A percentile compares a stretch with the other conserved stretches of the same genome.
phyloP scores from a whole-genome alignment of 2,329 filamentous ascomycete species.

The Claviceps sp. region DNA sequence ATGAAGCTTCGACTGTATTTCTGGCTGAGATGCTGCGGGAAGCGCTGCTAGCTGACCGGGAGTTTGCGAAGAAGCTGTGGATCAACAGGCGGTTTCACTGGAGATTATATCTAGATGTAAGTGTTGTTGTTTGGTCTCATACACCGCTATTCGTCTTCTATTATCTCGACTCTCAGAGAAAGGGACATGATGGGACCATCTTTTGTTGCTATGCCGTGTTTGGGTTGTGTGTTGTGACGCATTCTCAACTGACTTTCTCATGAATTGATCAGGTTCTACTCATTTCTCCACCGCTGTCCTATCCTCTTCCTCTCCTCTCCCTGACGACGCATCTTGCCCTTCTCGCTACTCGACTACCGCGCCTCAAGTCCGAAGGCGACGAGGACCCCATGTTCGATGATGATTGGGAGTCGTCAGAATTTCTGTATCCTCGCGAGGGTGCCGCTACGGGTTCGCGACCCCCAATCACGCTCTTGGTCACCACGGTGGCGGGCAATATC shows the following conservation, averaged over 20 bases:
- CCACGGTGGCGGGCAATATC: slow-evolving; percentile 74
- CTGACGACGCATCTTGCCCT: slow-evolving; percentile 90
- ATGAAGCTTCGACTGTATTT: slow-evolving; percentile 81
- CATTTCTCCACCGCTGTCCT: slow-evolving; percentile 84
- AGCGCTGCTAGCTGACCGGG: slow-evolving; percentile 62
- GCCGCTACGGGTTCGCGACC: slow-evolving; percentile 39
- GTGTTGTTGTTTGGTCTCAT: slow-evolving; percentile 20
- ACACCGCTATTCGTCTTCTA: not conserved
- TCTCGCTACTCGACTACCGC: slow-evolving; percentile 71
- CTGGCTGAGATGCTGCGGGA: slow-evolving; percentile 80
- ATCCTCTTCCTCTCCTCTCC: slow-evolving; percentile 83
- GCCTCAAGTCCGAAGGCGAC: slow-evolving; percentile 75
- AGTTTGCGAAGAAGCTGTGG: slow-evolving; percentile 57
- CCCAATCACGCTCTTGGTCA: slow-evolving; percentile 80
- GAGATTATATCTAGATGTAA: slow-evolving; percentile 87
- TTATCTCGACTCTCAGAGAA: not conserved
- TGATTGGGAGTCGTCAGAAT: slow-evolving; percentile 79
- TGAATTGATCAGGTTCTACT: slow-evolving; percentile 58
- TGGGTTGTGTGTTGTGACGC: not conserved
- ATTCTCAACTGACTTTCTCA: no score
- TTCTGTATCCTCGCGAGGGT: slow-evolving; percentile 52
- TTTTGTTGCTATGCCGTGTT: not conserved
- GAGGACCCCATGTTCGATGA: slow-evolving; percentile 97
- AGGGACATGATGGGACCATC: not conserved
- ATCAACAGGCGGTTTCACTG: slow-evolving; percentile 93